Evolutionary conservation across 1,284 basidiomycete genomes (phyloP).

Genomic region (Trametes versicolor): DNA sequence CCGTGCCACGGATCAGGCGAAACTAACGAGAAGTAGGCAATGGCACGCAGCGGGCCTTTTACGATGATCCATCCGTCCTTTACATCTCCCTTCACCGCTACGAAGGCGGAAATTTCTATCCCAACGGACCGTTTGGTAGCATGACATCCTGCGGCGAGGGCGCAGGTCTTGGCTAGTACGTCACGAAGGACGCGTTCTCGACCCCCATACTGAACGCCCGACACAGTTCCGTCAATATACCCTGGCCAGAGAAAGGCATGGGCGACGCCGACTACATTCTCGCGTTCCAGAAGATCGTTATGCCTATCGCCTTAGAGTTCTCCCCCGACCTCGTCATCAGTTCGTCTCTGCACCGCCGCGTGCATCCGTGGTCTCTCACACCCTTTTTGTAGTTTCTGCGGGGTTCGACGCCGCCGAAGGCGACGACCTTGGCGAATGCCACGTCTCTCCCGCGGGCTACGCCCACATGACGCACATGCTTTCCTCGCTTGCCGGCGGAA

Average conservation of each 20-base stretch:
- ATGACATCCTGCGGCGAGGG: constrained; percentile 89
- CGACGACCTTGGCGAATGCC: constrained; percentile 91
- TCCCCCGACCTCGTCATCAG: constrained; percentile 96
- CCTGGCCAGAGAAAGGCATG: constrained; percentile 93
- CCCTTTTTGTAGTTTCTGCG: constrained; percentile 83
- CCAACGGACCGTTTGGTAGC: constrained; percentile 89
- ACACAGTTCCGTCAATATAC: constrained; percentile 90
- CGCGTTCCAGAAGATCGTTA: constrained; percentile 94
- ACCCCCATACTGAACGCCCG: not conserved
- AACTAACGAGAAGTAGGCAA: constrained; percentile 66
- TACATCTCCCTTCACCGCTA: constrained; percentile 98
- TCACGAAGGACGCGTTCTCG: constrained; percentile 8
- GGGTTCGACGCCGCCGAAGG: constrained; percentile 98
- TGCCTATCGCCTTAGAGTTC: constrained; percentile 98
- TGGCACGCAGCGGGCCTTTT: constrained; percentile 96
- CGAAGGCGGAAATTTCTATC: constrained; percentile 92
- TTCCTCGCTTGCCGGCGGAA: constrained; percentile 88
- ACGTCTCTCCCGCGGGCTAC: constrained; percentile 93
- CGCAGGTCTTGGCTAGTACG: constrained; percentile 79
- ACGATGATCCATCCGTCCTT: constrained; percentile 90
- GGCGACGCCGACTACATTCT: constrained; percentile 96
- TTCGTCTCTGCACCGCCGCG: constrained; percentile 50
- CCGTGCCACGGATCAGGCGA: not conserved
- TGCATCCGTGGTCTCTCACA: constrained; percentile 9
- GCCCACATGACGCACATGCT: constrained; percentile 99